phyloP scores from a whole-genome alignment of 371 early-diverging fungal genomes.

The Choanephora cucurbitarum region DNA sequence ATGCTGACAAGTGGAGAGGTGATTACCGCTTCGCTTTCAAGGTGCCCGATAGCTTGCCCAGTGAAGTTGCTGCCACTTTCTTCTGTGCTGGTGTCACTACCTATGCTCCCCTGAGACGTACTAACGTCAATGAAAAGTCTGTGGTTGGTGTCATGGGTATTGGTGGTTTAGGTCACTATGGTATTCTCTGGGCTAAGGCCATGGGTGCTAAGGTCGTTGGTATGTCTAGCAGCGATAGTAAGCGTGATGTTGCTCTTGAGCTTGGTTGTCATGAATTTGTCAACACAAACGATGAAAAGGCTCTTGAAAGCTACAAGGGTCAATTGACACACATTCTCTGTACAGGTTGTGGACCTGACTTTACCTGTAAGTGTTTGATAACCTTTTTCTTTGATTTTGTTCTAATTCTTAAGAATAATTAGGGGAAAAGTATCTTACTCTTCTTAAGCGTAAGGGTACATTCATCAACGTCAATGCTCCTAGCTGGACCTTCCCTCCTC shows the following conservation, averaged over 20 bases:
- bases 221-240: conserved; percentile 28
- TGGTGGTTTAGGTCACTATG: conserved; percentile 69
- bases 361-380: conserved; percentile 10
- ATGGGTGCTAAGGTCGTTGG: conserved; percentile 65
- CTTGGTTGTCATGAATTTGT: conserved; percentile 46
- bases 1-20: too few relatives aligned
- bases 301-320: conserved; percentile 48
- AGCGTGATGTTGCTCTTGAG: conserved; percentile 36
- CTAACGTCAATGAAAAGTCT: too few relatives aligned
- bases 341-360: conserved; percentile 29
- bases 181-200: conserved; percentile 52
- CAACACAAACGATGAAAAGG: conserved; percentile 34
- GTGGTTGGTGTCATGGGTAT: too few relatives aligned
- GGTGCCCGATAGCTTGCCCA: too few relatives aligned
- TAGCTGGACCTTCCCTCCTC: conserved; percentile 30
- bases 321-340: conserved; percentile 37
- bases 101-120: too few relatives aligned
- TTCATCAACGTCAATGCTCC: conserved; percentile 64
- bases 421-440: conserved; percentile 27
- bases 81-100: too few relatives aligned
- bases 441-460: conserved; percentile 49
- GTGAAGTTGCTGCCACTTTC: too few relatives aligned
- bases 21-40: too few relatives aligned
- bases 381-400: too few relatives aligned
- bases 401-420: too few relatives aligned